Conservation (phyloP, 106 monocot species). For the Agapanthus africanus region DNA sequence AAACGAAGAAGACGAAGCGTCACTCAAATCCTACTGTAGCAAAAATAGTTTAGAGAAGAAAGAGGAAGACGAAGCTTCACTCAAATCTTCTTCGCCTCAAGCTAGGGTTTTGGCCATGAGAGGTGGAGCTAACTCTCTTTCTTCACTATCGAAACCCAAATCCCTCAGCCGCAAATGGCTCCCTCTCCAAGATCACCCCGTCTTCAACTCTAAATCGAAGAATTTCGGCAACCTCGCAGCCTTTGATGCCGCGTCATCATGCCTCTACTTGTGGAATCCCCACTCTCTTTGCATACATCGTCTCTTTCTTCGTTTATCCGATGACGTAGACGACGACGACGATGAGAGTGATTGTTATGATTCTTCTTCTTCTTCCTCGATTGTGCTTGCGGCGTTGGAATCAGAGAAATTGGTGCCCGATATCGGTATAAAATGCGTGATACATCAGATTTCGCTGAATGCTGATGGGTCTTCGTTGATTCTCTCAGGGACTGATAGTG, state of each 20-base stretch:
- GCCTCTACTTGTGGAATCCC: slow-evolving; percentile 70
- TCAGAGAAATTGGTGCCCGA: slow-evolving; percentile 51
- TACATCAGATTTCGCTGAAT: slow-evolving; percentile 54
- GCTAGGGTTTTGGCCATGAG: background rate
- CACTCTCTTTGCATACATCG: slow-evolving; percentile 33
- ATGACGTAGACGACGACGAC: background rate
- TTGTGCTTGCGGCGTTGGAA: slow-evolving; percentile 41
- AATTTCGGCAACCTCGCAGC: slow-evolving; percentile 35
- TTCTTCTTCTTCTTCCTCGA: too few relatives aligned
- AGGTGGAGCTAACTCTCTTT: background rate
- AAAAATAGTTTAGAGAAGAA: too few relatives aligned
- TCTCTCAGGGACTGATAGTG: slow-evolving; percentile 28
- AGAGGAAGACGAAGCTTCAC: too few relatives aligned
- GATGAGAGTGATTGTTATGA: too few relatives aligned
- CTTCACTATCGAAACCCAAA: background rate
- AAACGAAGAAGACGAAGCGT: too few relatives aligned
- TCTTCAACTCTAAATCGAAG: too few relatives aligned
- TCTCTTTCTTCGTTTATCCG: slow-evolving; percentile 49
- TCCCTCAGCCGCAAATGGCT: slow-evolving; percentile 34
- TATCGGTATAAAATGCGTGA: slow-evolving; percentile 23
- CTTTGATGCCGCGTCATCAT: slow-evolving; percentile 56
- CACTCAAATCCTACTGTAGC: too few relatives aligned
- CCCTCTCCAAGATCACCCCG: slow-evolving; percentile 54
- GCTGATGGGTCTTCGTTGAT: slow-evolving; percentile 63
- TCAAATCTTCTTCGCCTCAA: too few relatives aligned